phyloP scores from a whole-genome alignment of 495 filamentous ascomycete genomes.

The Penicillium atrosanguineum region DNA sequence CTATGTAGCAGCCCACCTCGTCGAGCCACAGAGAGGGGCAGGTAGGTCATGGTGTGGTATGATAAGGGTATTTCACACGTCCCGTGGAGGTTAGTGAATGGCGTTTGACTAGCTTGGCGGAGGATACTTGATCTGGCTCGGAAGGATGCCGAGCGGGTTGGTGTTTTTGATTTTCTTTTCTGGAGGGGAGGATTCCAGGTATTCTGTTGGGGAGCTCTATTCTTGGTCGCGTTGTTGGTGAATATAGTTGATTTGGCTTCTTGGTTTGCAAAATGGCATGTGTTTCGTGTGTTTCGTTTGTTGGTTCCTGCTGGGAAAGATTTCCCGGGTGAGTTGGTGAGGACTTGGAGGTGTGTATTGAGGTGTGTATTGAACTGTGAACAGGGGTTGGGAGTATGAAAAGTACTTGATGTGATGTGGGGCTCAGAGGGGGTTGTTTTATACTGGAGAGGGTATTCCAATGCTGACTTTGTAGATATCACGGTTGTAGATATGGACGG shows the following conservation, averaged over 20 bases:
- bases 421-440: slow-evolving; percentile 35
- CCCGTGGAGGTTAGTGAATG: neutral
- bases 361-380: slow-evolving; percentile 60
- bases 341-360: slow-evolving; percentile 54
- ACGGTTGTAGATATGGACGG: slow-evolving; percentile 49
- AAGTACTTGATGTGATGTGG: slow-evolving; percentile 47
- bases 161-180: slow-evolving; percentile 45
- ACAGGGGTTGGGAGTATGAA: slow-evolving; percentile 52
- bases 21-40: slow-evolving; percentile 51
- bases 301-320: slow-evolving; percentile 58
- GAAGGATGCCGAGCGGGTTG: slow-evolving; percentile 36
- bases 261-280: slow-evolving; percentile 50
- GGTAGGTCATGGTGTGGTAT: slow-evolving; percentile 57
- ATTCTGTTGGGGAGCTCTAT: slow-evolving; percentile 40
- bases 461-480: slow-evolving; percentile 35
- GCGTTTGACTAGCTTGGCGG: slow-evolving; percentile 23
- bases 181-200: slow-evolving; percentile 51
- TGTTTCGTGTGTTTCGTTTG: slow-evolving; percentile 57
- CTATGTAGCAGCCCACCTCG: slow-evolving; percentile 54
- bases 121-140: slow-evolving; percentile 56
- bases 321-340: slow-evolving; percentile 45
- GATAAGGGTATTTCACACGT: slow-evolving; percentile 45
- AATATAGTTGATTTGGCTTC: slow-evolving; percentile 67
- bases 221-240: slow-evolving; percentile 59
- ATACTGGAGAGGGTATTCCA: slow-evolving; percentile 26